phyloP scores from a whole-genome alignment of 108 stramenopile species.

The Phaeodactylum tricornutum region DNA sequence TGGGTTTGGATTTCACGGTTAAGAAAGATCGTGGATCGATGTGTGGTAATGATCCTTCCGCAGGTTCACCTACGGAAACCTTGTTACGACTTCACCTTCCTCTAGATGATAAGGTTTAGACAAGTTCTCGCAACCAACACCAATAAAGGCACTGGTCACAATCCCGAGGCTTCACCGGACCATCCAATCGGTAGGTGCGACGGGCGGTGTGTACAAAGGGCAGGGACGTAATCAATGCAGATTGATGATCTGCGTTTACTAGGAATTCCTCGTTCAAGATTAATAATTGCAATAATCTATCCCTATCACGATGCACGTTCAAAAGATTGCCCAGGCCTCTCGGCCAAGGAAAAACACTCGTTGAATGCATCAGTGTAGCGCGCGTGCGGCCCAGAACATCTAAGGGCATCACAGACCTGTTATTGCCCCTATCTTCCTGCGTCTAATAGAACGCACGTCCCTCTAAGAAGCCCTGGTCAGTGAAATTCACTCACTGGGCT shows the following conservation, averaged over 20 bases:
- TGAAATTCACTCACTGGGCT: constrained; percentile 51
- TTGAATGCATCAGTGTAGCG: constrained; percentile 96
- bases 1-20: no score
- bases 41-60: constrained; percentile 97
- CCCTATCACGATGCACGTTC: constrained; percentile 97
- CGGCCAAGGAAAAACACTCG: constrained; percentile 84
- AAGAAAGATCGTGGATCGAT: constrained; percentile 50
- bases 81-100: constrained; percentile 98
- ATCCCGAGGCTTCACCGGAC: constrained; percentile 95
- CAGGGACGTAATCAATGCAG: constrained; percentile 44
- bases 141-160: constrained; percentile 66
- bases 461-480: constrained; percentile 88
- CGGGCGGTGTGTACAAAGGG: constrained; percentile 96
- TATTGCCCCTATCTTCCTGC: constrained; percentile 96
- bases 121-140: constrained; percentile 63
- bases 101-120: constrained; percentile 91
- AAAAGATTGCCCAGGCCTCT: constrained; percentile 97
- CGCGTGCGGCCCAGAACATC: constrained; percentile 98
- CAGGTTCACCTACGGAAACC: constrained; percentile 99
- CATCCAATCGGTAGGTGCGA: constrained; percentile 99
- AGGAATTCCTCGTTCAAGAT: constrained; percentile 99
- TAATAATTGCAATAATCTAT: constrained; percentile 99
- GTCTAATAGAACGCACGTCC: constrained; percentile 87
- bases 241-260: constrained; percentile 99
- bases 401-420: constrained; percentile 99